Evolutionary conservation across 495 filamentous ascomycete genomes (phyloP).

Genomic region (Penicillium steckii): DNA sequence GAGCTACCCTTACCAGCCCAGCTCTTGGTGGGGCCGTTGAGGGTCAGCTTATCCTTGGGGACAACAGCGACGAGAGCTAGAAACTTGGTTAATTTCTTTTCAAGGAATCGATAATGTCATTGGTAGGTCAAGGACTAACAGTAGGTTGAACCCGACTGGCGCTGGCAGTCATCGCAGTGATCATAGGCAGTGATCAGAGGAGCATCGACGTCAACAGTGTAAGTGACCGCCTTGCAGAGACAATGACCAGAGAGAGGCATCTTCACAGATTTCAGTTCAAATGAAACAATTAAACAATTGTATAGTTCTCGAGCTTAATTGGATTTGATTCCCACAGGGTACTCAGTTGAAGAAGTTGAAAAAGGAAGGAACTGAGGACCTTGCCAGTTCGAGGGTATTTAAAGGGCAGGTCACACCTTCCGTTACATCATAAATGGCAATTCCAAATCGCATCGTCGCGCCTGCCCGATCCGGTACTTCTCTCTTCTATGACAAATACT

Average conservation of each 20-base stretch:
- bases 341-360: not conserved
- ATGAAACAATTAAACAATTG: too few species aligned
- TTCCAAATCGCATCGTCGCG: not conserved
- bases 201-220: slow-evolving; percentile 53
- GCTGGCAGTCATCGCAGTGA: slow-evolving; percentile 73
- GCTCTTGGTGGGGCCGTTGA: slow-evolving; percentile 63
- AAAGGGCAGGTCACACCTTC: slow-evolving; percentile 11
- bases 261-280: slow-evolving; percentile 21
- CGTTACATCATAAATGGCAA: slow-evolving; percentile 13
- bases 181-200: slow-evolving; percentile 62
- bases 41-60: slow-evolving; percentile 58
- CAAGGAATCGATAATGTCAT: too few species aligned
- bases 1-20: slow-evolving; percentile 54
- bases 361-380: slow-evolving; percentile 11
- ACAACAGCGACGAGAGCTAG: slow-evolving; percentile 66
- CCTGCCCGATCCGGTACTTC: too few species aligned
- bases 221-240: slow-evolving; percentile 68
- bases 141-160: slow-evolving; percentile 66
- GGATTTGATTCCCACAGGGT: not conserved
- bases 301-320: too few species aligned
- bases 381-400: slow-evolving; percentile 27
- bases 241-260: slow-evolving; percentile 70
- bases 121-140: too few species aligned
- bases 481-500: too few species aligned
- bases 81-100: too few species aligned